A percentile compares a stretch with the other conserved stretches of the same genome.
phyloP scores from a whole-genome alignment of 2,329 filamentous ascomycete species.

The Onygenales sp. region DNA sequence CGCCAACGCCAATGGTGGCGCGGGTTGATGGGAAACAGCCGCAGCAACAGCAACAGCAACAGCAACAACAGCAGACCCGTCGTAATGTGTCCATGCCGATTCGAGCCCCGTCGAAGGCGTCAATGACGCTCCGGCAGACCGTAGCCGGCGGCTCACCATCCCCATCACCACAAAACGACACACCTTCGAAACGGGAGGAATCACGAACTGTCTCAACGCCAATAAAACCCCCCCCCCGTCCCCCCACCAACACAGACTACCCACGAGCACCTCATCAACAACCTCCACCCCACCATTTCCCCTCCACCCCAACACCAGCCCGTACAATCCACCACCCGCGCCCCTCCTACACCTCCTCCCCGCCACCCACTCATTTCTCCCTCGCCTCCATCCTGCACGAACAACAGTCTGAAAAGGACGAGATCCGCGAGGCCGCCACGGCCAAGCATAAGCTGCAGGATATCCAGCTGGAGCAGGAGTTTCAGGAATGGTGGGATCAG shows the following conservation, averaged over 20 bases:
- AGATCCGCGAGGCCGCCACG: slow-evolving; percentile 64
- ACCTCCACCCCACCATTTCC: slow-evolving; percentile 15
- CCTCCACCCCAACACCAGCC: slow-evolving; percentile 20
- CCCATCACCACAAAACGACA: slow-evolving; percentile 13
- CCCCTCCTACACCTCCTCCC: slow-evolving; percentile 26
- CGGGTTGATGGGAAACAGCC: slow-evolving; percentile 8
- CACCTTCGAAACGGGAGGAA: background rate
- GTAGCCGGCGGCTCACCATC: slow-evolving; percentile 35
- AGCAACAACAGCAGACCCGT: background rate
- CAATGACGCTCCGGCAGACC: slow-evolving; percentile 54
- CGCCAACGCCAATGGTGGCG: slow-evolving; percentile 6
- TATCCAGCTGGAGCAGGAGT: slow-evolving; percentile 93
- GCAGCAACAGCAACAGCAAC: slow-evolving; percentile 1
- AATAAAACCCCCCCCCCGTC: background rate
- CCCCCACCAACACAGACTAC: background rate
- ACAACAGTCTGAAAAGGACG: slow-evolving; percentile 74
- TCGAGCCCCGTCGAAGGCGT: slow-evolving; percentile 30
- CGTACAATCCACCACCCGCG: slow-evolving; percentile 40
- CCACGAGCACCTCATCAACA: slow-evolving; percentile 28
- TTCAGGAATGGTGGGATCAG: slow-evolving; percentile 93
- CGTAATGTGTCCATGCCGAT: background rate
- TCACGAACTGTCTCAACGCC: background rate
- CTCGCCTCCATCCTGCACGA: slow-evolving; percentile 84
- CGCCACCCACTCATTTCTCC: slow-evolving; percentile 58
- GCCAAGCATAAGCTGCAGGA: slow-evolving; percentile 86